Evolutionary conservation across 768 basidiomycete species (phyloP).

Genomic region (Fomitopsis serialis): DNA sequence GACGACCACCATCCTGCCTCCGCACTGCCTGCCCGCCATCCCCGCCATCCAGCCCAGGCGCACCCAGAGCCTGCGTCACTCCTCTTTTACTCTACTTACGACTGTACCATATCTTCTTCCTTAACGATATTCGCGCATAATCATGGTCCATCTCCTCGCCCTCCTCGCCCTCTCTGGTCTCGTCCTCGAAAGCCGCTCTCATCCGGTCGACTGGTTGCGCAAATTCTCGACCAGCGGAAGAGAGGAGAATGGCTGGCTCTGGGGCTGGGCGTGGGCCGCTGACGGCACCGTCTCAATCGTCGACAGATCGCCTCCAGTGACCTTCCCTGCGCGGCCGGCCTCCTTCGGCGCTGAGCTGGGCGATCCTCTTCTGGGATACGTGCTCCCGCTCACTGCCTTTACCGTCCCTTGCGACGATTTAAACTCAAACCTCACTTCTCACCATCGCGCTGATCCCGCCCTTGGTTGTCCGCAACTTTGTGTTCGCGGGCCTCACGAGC

Average conservation of each 20-base stretch:
- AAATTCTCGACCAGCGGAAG: conserved; percentile 19
- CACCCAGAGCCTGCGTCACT: neutral
- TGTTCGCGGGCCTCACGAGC: conserved; percentile 44
- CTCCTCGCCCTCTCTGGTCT: conserved; percentile 10
- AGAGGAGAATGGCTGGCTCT: conserved; percentile 29
- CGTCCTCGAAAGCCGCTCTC: conserved; percentile 8
- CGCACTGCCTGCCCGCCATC: neutral
- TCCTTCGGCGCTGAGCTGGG: conserved; percentile 71
- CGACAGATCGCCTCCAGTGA: conserved; percentile 65
- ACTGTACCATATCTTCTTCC: neutral
- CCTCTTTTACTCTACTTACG: neutral
- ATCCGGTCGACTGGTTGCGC: conserved; percentile 24
- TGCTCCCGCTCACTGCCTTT: conserved; percentile 32
- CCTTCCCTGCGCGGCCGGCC: conserved; percentile 67
- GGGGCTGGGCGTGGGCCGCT: conserved; percentile 36
- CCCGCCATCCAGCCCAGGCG: neutral
- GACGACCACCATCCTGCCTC: neutral
- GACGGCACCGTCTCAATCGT: conserved; percentile 61
- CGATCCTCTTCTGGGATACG: conserved; percentile 38
- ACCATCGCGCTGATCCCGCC: conserved; percentile 16
- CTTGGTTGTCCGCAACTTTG: conserved; percentile 71
- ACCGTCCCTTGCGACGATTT: conserved; percentile 35
- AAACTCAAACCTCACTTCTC: conserved; percentile 27
- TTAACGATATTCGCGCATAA: neutral
- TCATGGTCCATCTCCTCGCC: conserved; percentile 13